Evolutionary conservation across 768 basidiomycete species (phyloP), one percentile per base, ranked within the genome.

Genomic region (Exsudoporus frostii): DNA sequence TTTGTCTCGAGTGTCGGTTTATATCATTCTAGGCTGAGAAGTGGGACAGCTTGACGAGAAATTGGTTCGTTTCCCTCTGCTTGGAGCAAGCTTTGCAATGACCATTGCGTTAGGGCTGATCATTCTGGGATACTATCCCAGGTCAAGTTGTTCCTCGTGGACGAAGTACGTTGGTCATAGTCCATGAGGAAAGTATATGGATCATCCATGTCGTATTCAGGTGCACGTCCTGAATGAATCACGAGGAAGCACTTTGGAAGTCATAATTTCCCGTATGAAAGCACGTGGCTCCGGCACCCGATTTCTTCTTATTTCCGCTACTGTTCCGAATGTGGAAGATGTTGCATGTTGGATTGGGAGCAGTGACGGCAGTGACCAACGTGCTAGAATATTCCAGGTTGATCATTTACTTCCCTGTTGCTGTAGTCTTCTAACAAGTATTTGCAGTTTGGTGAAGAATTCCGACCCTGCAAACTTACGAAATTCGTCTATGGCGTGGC

Each of bases 191-290:
- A 32, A 15, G 15, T 25, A 13, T 37, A 15, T 17, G 7, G 30
- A 25, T 27, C 25, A 7, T 22, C 56, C 24, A 36, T 29, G 13
- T 45, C 41, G 17, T 34, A 8, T 22, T 13, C 55, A 98, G 89
- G 90, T 98, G 2, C 96, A 99, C 65, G 85, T 96, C 51, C 78
- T 99, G 19, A 90, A 92, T 47, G 97, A 98, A 71, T 76, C 78
- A 22, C 83, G 97, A 32, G 97, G 97, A 19, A 90, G 93, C 50
- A 92, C 90, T 1, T 77, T 99, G 3, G 97, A 99, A 73, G 96
- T 96, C 17, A 82, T 98, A n/a, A 78, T 95, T 41, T 90, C 91
- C 4, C 84, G 97, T 24, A 96, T 98, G 92, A 95, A 90, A 70
- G 72, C 82, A 4, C 79, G 85, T 10, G 87, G 85, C 9, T 76